Conservation (phyloP, 2,329 filamentous ascomycete species). For the Colletotrichum godetiae region DNA sequence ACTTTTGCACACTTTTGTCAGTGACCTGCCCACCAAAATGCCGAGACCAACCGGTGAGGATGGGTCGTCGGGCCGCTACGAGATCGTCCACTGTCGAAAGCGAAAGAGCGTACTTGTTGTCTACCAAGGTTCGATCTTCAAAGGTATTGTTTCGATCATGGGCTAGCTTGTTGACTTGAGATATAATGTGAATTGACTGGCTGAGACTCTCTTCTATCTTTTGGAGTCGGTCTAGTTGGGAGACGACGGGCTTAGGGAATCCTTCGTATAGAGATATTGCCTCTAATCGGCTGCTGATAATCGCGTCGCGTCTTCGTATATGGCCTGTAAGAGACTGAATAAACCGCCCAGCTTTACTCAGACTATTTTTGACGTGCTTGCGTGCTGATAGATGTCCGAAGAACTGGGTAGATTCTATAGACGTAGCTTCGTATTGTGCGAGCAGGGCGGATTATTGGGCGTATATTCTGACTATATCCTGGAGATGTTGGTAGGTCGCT, state of each 20-base stretch:
- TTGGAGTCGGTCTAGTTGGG: slow-evolving; percentile 34
- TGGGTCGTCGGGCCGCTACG: slow-evolving; percentile 38
- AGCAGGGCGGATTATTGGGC: slow-evolving; percentile 39
- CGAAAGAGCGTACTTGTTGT: slow-evolving; percentile 39
- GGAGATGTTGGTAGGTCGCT: slow-evolving; percentile 32
- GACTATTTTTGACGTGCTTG: slow-evolving; percentile 35
- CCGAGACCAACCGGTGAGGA: slow-evolving; percentile 22
- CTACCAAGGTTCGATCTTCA: slow-evolving; percentile 40
- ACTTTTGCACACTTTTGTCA: slow-evolving; percentile 15
- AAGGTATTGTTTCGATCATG: slow-evolving; percentile 40
- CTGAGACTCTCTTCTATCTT: too few relatives aligned
- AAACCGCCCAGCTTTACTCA: slow-evolving; percentile 34
- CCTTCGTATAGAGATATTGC: slow-evolving; percentile 33
- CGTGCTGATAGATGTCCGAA: slow-evolving; percentile 37
- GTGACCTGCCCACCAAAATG: slow-evolving; percentile 17
- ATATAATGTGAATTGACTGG: too few relatives aligned
- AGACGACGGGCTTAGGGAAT: neutral
- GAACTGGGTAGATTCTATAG: slow-evolving; percentile 34
- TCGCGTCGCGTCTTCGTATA: slow-evolving; percentile 34
- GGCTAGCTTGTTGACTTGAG: neutral
- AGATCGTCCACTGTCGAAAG: slow-evolving; percentile 42
- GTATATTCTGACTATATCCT: slow-evolving; percentile 40
- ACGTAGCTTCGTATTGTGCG: slow-evolving; percentile 22
- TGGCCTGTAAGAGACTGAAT: slow-evolving; percentile 36
- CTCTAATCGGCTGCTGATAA: slow-evolving; percentile 36